Conservation (phyloP, 177 flowering plant genomes). For the Vitis hybrid region DNA sequence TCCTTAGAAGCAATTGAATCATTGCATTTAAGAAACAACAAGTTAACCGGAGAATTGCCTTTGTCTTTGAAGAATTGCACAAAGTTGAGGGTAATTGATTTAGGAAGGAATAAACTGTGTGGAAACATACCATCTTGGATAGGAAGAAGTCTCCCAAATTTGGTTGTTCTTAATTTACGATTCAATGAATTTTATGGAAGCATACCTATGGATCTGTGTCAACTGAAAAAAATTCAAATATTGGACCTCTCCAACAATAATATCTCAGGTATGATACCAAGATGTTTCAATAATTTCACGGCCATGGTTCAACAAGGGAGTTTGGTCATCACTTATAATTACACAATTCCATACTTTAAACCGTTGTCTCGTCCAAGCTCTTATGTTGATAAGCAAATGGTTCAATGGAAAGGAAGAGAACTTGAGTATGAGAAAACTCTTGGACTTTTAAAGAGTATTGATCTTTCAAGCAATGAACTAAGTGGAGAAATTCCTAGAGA, state of each 20-base stretch:
- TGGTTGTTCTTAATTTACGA: slow-evolving; percentile 9
- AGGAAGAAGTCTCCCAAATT: slow-evolving; percentile 1
- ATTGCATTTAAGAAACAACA: slow-evolving; percentile 6
- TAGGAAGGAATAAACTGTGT: slow-evolving; percentile 13
- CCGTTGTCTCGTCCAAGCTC: neutral
- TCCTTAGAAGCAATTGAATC: neutral
- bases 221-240: slow-evolving; percentile 4
- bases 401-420: slow-evolving; percentile 24
- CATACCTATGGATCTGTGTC: slow-evolving; percentile 14
- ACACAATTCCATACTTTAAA: too few species aligned
- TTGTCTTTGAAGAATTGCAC: slow-evolving; percentile 1
- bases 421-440: slow-evolving; percentile 5
- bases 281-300: slow-evolving; percentile 7
- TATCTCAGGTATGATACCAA: slow-evolving; percentile 16
- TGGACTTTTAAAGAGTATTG: slow-evolving; percentile 14
- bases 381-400: neutral
- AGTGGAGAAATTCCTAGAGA: slow-evolving; percentile 19
- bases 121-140: slow-evolving; percentile 21
- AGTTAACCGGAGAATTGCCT: slow-evolving; percentile 14
- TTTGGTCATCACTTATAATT: neutral
- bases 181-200: slow-evolving; percentile 21
- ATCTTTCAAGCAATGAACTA: slow-evolving; percentile 25
- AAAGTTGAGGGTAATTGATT: neutral
- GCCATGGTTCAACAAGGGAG: neutral
- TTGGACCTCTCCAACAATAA: slow-evolving; percentile 21